Evolutionary conservation across 495 filamentous ascomycete species (phyloP), one percentile per base, ranked within the genome.

Genomic region (Neurospora sublineolata): DNA sequence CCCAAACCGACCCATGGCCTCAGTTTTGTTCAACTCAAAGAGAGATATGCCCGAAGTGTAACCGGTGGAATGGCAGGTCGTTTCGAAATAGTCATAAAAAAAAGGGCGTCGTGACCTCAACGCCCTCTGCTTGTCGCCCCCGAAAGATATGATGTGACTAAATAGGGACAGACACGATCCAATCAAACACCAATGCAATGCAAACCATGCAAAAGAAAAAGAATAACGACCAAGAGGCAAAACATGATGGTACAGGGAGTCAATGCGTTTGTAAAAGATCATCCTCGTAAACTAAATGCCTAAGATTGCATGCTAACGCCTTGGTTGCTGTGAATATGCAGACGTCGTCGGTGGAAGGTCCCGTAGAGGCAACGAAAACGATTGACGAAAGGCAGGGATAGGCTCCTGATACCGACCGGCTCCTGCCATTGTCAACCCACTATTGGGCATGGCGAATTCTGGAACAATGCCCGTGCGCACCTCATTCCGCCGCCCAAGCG

Each of bases 391-490:
- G 52, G 27, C 52, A 9, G 52, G 52, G 3, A 64, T 64, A 33
- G 52, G 23, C 52, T 64, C 52, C 27, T 64, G 52, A 64, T 64
- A 64, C 52, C 52, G 52, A 27, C 52, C 52, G 10, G 12, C 27
- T 33, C 52, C 52, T 16, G 52, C 27, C 52, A 64, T 64, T 64
- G 52, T 64, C 52, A 64, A 30, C 23, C 72, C 75, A 18, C 64
- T 44, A n/a, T 71, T 39, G 30, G 68, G 70, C 72, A 77, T 74
- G 42, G 77, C 74, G 70, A 84, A 88, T 68, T 97, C 94, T 14
- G 95, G 95, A 12, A 99, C 86, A 36, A 93, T 86, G 18, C 95
- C 95, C 5, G 91, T 91, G 71, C 91, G 90, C 69, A 90, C 87
- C 72, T 97, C 93, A 68, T 90, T 87, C 4, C 87, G 85, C 77